Base-by-base conservation (phyloP, 1,139 yeast species). In the Sugiyamaella japonica region DNA sequence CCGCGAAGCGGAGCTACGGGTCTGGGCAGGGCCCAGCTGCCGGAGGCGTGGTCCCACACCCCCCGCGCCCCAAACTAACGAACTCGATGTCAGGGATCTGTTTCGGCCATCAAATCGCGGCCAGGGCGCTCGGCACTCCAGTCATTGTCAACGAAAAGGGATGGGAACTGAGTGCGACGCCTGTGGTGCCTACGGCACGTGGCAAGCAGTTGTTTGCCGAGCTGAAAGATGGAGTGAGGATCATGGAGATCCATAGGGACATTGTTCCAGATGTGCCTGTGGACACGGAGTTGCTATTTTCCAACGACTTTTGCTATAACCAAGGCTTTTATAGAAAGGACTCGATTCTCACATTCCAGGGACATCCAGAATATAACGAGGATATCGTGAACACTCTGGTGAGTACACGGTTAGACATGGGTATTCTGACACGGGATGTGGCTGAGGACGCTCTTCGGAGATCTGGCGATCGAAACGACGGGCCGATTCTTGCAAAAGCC, bases 21-120 rank as follows among this genome's bases (percentile, higher is more conserved):
- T 23, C 13, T 8, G 28, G 31, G 50, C 25, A 46, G 13, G 3
- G 45, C 10, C 32, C 45, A n/a, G 45, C 53, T 29, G 15, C 32
- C 17, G 17, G 54, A 63, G 17, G 57, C 50, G 52, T 20, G n/a
- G n/a, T n/a, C n/a, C n/a, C n/a, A n/a, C n/a, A n/a, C n/a, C n/a
- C n/a, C n/a, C n/a, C n/a, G n/a, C n/a, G 6, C 25, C 25, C 25
- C 25, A 20, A 76, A 79, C 2, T 91, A 45, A 39, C 52, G 15
- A 23, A 13, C 17, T n/a, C 29, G n/a, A n/a, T 31, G 6, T n/a
- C 28, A 43, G 56, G 95, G 0, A 75, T 89, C 40, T 90, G 97
- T 68, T 89, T 88, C 68, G 97, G 97, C 2, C 97, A 89, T 68
- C 97, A 90, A 67, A 75, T 89, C 16, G 69, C 88, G 28, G 85